Conservation (phyloP, 2,329 filamentous ascomycete genomes). For the Penicillium aurantiogriseum region DNA sequence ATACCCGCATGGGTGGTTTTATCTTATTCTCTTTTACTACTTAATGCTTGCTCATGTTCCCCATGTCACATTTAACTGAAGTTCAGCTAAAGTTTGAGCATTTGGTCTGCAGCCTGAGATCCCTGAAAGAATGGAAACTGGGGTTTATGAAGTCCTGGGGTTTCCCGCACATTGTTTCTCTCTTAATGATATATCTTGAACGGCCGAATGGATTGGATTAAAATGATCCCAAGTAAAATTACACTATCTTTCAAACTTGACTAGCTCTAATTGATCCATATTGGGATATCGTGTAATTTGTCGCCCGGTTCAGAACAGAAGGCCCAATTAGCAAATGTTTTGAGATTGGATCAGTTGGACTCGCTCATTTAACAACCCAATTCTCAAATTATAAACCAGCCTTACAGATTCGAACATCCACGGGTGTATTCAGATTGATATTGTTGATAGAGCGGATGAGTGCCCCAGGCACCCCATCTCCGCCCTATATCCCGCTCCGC, state of each 20-base stretch:
- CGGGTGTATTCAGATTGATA: neutral
- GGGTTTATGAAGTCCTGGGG: neutral
- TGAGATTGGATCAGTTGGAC: neutral
- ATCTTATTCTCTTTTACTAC: neutral
- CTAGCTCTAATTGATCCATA: neutral
- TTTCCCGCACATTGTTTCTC: constrained; percentile 8
- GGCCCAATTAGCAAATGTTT: neutral
- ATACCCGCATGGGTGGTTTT: constrained; percentile 7
- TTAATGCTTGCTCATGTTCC: neutral
- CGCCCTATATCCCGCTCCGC: constrained; percentile 32
- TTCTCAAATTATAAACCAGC: neutral
- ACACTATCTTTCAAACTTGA: neutral
- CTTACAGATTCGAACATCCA: neutral
- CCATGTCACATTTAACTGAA: neutral
- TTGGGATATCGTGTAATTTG: neutral
- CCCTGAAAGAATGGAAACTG: neutral
- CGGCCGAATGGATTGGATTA: neutral
- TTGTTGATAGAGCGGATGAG: neutral
- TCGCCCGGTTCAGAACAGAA: neutral
- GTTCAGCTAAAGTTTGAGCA: neutral
- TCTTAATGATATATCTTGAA: constrained; percentile 14
- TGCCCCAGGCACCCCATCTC: constrained; percentile 37
- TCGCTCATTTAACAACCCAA: neutral
- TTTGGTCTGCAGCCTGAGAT: neutral
- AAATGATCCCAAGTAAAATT: neutral